phyloP scores from a whole-genome alignment of 1,284 basidiomycete species.

The Malassezia brasiliensis region DNA sequence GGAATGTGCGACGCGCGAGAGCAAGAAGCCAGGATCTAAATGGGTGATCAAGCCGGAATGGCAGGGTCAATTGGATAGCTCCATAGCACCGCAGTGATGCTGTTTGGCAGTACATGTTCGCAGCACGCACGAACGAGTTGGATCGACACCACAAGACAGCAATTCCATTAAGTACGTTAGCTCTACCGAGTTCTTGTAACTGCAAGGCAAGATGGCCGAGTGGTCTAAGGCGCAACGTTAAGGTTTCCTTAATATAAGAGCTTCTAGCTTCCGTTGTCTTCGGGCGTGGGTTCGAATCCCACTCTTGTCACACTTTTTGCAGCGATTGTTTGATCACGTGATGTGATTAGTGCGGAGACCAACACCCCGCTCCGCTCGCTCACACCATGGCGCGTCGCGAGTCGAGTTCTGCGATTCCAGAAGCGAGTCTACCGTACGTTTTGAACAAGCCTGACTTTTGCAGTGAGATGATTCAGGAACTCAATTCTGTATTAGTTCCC shows the following conservation, averaged over 20 bases:
- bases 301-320: slow-evolving; percentile 34
- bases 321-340: background rate
- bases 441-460: background rate
- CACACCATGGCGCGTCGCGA: slow-evolving; percentile 1
- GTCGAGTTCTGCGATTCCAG: slow-evolving; percentile 4
- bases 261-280: slow-evolving; percentile 27
- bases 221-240: slow-evolving; percentile 38
- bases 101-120: too few relatives aligned
- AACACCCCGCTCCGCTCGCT: background rate
- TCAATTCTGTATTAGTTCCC: slow-evolving; percentile 14
- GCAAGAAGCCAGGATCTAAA: slow-evolving; percentile 22
- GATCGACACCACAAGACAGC: too few relatives aligned
- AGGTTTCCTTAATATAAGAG: slow-evolving; percentile 22
- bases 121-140: too few relatives aligned
- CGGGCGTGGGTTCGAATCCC: slow-evolving; percentile 47
- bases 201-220: slow-evolving; percentile 38
- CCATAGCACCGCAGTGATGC: background rate
- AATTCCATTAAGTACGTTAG: too few relatives aligned
- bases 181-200: background rate
- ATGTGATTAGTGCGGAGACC: background rate
- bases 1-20: slow-evolving; percentile 27
- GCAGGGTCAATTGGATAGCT: background rate
- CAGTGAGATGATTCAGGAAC: slow-evolving; percentile 17
- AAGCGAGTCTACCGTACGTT: slow-evolving; percentile 15
- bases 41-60: slow-evolving; percentile 33